A percentile compares a stretch with the other conserved stretches of the same genome.
Conservation (phyloP, 768 basidiomycete genomes). For the Tylopilus sp. region DNA sequence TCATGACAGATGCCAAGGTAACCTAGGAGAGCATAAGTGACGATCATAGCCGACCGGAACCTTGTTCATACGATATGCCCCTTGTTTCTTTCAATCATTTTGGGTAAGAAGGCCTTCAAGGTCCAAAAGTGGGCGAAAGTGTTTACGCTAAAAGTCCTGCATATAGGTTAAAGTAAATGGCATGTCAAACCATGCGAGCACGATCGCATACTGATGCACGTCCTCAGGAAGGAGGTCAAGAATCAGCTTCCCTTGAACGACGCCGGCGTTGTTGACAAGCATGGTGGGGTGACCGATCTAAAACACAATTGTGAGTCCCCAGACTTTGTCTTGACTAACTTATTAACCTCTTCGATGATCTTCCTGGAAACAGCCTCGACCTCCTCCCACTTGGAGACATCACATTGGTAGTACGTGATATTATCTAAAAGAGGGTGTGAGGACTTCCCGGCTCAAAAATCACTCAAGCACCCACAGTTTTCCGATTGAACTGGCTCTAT, state of each 20-base stretch:
- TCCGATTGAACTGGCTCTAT: constrained; percentile 73
- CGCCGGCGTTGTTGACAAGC: constrained; percentile 92
- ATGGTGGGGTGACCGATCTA: constrained; percentile 88
- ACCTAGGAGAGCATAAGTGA: constrained; percentile 44
- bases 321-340: background rate
- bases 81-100: constrained; percentile 68
- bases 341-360: constrained; percentile 71
- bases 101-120: constrained; percentile 88
- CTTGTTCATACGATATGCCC: constrained; percentile 77
- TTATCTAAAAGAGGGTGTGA: constrained; percentile 48
- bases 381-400: constrained; percentile 85
- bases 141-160: constrained; percentile 88
- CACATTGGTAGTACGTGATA: constrained; percentile 84
- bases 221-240: constrained; percentile 78
- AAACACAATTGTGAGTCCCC: background rate
- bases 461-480: constrained; percentile 50
- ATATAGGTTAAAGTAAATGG: background rate
- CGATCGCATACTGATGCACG: constrained; percentile 77
- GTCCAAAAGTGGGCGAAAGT: constrained; percentile 89
- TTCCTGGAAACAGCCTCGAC: constrained; percentile 72
- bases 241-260: constrained; percentile 85
- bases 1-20: constrained; percentile 73
- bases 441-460: background rate
- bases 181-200: constrained; percentile 24
- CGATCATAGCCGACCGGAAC: background rate